A percentile compares a stretch with the other conserved stretches of the same genome.
These are phyloP conservation scores for Fusarium clavum DNA, from an alignment of 2,329 filamentous ascomycete species.

Conservation along the genomic window DNA sequence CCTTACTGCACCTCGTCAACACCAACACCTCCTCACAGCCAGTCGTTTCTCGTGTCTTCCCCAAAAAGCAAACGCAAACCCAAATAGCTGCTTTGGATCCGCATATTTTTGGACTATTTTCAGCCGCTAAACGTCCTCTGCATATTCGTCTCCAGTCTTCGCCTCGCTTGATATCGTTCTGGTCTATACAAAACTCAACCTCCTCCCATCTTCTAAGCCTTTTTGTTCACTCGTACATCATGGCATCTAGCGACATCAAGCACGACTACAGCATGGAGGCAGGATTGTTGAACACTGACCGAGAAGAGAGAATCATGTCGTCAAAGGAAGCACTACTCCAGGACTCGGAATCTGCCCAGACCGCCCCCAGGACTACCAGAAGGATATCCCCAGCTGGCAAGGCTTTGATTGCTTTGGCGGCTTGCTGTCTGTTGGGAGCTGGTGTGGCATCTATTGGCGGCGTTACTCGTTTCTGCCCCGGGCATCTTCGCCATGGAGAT, in stretches of 20 bases:
- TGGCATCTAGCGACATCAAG: slow-evolving; percentile 41
- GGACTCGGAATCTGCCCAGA: slow-evolving; percentile 41
- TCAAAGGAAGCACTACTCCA: slow-evolving; percentile 44
- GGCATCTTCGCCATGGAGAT: slow-evolving; percentile 43
- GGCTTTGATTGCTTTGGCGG: slow-evolving; percentile 41
- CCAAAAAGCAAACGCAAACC: slow-evolving; percentile 37
- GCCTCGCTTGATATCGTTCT: slow-evolving; percentile 36
- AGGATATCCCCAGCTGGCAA: slow-evolving; percentile 43
- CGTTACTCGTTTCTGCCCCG: slow-evolving; percentile 42
- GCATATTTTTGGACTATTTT: slow-evolving; percentile 40
- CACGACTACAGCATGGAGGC: slow-evolving; percentile 48
- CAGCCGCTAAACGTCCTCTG: slow-evolving; percentile 42
- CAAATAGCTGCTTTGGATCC: slow-evolving; percentile 36
- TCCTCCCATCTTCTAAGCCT: slow-evolving; percentile 24
- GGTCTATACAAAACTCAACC: slow-evolving; percentile 44
- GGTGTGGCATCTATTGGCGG: slow-evolving; percentile 43
- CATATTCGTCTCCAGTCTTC: slow-evolving; percentile 37
- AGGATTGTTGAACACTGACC: slow-evolving; percentile 46
- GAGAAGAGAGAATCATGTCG: slow-evolving; percentile 47
- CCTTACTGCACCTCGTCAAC: slow-evolving; percentile 36
- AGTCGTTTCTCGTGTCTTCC: slow-evolving; percentile 40
- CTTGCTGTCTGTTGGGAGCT: slow-evolving; percentile 42
- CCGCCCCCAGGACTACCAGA: slow-evolving; percentile 21
- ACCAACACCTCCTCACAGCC: slow-evolving; percentile 36
- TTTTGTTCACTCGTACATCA: slow-evolving; percentile 27